phyloP scores from a whole-genome alignment of 139 green algal species.

The Pedinophyceae sp. region DNA sequence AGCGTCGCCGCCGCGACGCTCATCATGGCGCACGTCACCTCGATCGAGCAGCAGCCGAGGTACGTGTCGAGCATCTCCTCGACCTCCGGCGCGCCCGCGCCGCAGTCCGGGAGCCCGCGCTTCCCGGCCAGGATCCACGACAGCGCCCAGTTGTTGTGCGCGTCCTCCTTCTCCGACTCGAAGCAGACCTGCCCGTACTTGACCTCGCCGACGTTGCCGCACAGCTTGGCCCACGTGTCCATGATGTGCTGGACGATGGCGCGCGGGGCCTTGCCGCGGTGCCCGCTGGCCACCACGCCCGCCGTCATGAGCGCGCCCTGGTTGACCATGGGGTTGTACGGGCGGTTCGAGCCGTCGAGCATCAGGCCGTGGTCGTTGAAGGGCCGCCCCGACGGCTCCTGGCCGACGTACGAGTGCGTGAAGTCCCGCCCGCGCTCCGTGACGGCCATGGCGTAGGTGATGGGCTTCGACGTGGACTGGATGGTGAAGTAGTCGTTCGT shows the following conservation, averaged over 20 bases:
- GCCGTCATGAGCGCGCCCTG: constrained; percentile 5
- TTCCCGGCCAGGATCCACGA: neutral
- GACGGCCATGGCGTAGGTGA: constrained; percentile 4
- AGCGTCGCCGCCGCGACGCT: constrained; percentile 3
- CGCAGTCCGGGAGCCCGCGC: neutral
- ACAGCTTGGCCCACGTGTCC: neutral
- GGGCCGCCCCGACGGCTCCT: constrained; percentile 2
- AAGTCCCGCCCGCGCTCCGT: neutral
- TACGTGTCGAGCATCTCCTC: constrained; percentile 2
- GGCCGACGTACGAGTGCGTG: constrained; percentile 1
- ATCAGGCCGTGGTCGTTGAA: constrained; percentile 4
- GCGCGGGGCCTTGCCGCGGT: neutral
- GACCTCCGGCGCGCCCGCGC: too few species aligned
- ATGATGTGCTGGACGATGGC: neutral
- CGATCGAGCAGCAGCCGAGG: constrained; percentile 5
- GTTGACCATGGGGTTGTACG: constrained; percentile 4
- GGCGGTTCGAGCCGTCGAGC: neutral
- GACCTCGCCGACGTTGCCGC: neutral
- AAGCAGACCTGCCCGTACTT: neutral
- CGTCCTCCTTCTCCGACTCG: constrained; percentile 2
- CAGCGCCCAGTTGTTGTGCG: constrained; percentile 6
- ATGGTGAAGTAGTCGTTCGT: constrained; percentile 6
- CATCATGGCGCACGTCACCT: constrained; percentile 3
- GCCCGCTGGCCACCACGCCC: neutral
- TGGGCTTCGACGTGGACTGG: neutral